Evolutionary conservation across 805 yeast species (phyloP).

Genomic region (Lachancea meyersii): DNA sequence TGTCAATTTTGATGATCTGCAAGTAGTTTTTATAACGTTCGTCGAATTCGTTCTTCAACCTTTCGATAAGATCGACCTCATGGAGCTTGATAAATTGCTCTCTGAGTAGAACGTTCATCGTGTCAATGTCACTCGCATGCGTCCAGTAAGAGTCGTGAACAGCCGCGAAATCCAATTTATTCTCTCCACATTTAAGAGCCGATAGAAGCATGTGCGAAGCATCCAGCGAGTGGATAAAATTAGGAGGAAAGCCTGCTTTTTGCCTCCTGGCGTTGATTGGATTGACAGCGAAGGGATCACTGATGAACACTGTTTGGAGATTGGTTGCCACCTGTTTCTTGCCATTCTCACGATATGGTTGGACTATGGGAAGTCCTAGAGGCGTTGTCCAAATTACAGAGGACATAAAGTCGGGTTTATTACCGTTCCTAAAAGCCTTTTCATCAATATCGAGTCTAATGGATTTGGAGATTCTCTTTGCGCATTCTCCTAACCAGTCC

Average conservation of each 20-base stretch:
- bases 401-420: constrained; percentile 62
- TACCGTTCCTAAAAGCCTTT: constrained; percentile 36
- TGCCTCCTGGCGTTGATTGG: constrained; percentile 88
- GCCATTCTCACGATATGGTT: constrained; percentile 76
- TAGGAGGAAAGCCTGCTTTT: constrained; percentile 91
- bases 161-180: constrained; percentile 72
- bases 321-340: constrained; percentile 69
- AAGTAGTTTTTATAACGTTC: constrained; percentile 69
- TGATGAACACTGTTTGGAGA: constrained; percentile 77
- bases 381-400: constrained; percentile 98
- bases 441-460: constrained; percentile 60
- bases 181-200: constrained; percentile 66
- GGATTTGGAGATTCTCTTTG: constrained; percentile 71
- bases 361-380: constrained; percentile 90
- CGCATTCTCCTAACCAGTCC: constrained; percentile 91
- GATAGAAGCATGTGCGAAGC: constrained; percentile 95
- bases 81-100: constrained; percentile 77
- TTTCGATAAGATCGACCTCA: constrained; percentile 60
- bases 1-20: constrained; percentile 51
- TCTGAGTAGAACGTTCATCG: constrained; percentile 64
- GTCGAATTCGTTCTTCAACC: constrained; percentile 72
- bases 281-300: constrained; percentile 79
- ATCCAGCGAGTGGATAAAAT: constrained; percentile 89
- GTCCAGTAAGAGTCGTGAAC: constrained; percentile 99
- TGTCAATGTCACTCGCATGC: constrained; percentile 77